These are phyloP conservation scores for Candida orba DNA, from an alignment of 805 yeast genomes.

Conservation along the genomic window DNA sequence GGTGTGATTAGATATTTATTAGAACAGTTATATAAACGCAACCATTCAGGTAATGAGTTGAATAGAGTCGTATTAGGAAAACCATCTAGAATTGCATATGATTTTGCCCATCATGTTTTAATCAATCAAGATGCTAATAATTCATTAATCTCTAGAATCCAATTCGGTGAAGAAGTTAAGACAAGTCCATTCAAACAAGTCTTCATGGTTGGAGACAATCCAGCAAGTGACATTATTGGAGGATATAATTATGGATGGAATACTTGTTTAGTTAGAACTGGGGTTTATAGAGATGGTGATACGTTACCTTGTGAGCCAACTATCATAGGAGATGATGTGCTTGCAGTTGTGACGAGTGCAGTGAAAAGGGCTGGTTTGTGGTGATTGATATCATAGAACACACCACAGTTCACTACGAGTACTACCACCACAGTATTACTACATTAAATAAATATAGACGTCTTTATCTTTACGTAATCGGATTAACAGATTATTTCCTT, in stretches of 20 bases:
- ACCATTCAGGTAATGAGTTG: slow-evolving; percentile 40
- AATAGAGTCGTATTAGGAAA: slow-evolving; percentile 66
- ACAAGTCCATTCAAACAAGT: slow-evolving; percentile 49
- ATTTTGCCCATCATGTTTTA: slow-evolving; percentile 71
- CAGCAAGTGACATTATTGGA: slow-evolving; percentile 86
- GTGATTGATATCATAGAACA: not conserved
- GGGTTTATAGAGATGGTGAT: slow-evolving; percentile 65
- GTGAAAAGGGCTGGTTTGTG: slow-evolving; percentile 16
- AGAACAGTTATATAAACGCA: slow-evolving; percentile 49
- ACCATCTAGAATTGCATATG: slow-evolving; percentile 73
- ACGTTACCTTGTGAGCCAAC: slow-evolving; percentile 41
- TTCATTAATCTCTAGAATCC: slow-evolving; percentile 1
- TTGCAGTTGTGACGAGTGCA: slow-evolving; percentile 37
- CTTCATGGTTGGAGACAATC: slow-evolving; percentile 96
- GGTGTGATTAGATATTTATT: slow-evolving; percentile 72
- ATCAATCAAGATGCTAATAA: slow-evolving; percentile 23
- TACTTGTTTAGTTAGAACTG: slow-evolving; percentile 76
- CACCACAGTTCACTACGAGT: too few relatives aligned
- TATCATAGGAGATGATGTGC: slow-evolving; percentile 42
- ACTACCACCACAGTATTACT: too few relatives aligned
- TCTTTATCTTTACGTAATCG: too few relatives aligned
- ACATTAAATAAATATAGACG: too few relatives aligned
- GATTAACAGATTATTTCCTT: too few relatives aligned
- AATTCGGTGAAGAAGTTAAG: slow-evolving; percentile 17
- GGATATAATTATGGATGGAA: slow-evolving; percentile 88